A percentile compares a stretch with the other conserved stretches of the same genome.
Evolutionary conservation across 768 basidiomycete genomes (phyloP).

Genomic region (Cantharellus anzutake): DNA sequence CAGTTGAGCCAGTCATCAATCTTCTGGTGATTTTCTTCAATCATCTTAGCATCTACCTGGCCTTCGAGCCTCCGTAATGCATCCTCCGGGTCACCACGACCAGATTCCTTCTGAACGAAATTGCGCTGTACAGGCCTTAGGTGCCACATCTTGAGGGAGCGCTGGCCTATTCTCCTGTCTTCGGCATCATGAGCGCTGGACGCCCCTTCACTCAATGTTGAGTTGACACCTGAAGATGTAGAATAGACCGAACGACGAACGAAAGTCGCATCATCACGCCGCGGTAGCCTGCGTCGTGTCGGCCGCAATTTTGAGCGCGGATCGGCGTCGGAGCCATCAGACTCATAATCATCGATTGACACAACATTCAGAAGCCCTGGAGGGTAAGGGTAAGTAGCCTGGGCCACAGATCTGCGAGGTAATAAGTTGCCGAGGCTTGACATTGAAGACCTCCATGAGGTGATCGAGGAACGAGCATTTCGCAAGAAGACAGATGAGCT

Average conservation of each 20-base stretch:
- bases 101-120: slow-evolving; percentile 55
- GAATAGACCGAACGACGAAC: slow-evolving; percentile 46
- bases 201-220: slow-evolving; percentile 2
- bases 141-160: slow-evolving; percentile 11
- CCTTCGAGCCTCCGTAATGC: slow-evolving; percentile 71
- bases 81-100: slow-evolving; percentile 54
- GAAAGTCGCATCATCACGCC: slow-evolving; percentile 67
- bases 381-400: slow-evolving; percentile 12
- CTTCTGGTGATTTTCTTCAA: slow-evolving; percentile 51
- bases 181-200: slow-evolving; percentile 2
- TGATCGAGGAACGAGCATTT: background rate
- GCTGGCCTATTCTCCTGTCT: background rate
- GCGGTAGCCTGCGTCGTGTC: slow-evolving; percentile 39
- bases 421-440: background rate
- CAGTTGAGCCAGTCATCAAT: slow-evolving; percentile 68
- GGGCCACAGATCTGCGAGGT: background rate
- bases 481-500: background rate
- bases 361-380: slow-evolving; percentile 35
- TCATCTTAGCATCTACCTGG: slow-evolving; percentile 54
- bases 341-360: slow-evolving; percentile 59
- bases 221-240: slow-evolving; percentile 50
- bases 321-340: slow-evolving; percentile 36
- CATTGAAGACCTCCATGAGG: background rate
- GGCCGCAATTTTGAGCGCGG: slow-evolving; percentile 17
- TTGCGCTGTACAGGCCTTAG: slow-evolving; percentile 39